These are phyloP conservation scores for Pestalotiopsis sp. DNA, from an alignment of 2,329 filamentous ascomycete species.

Conservation along the genomic window DNA sequence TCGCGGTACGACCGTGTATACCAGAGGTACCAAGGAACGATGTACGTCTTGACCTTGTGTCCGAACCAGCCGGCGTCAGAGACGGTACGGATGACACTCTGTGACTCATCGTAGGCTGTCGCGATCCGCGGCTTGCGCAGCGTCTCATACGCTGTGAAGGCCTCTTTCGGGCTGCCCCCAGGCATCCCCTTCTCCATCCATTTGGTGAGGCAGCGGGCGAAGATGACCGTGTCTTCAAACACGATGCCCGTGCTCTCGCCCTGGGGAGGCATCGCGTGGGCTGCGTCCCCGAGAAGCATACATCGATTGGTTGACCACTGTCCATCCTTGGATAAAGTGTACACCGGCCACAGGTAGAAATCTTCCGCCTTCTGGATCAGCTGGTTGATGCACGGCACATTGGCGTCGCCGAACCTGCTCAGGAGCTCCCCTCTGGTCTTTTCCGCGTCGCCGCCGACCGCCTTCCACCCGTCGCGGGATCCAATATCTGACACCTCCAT, in stretches of 20 bases:
- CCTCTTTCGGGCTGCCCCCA: conserved; percentile 7
- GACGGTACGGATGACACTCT: conserved; percentile 9
- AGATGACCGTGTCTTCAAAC: conserved; percentile 15
- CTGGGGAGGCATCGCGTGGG: conserved; percentile 16
- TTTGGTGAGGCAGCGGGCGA: conserved; percentile 12
- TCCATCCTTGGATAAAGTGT: conserved; percentile 14
- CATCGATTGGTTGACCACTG: conserved; percentile 12
- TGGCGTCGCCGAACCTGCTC: conserved; percentile 13
- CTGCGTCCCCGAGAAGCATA: conserved; percentile 15
- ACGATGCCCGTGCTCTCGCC: conserved; percentile 17
- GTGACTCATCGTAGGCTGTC: conserved; percentile 14
- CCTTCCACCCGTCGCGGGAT: conserved; percentile 15
- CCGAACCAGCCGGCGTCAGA: conserved; percentile 14
- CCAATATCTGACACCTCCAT: conserved; percentile 14
- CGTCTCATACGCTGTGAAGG: conserved; percentile 10
- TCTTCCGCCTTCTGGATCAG: conserved; percentile 10
- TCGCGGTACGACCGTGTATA: conserved; percentile 10
- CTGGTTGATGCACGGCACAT: conserved; percentile 4
- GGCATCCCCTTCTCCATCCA: conserved; percentile 15
- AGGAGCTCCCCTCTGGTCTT: conserved; percentile 12
- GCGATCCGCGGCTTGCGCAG: conserved; percentile 15
- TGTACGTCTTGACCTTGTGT: conserved; percentile 13
- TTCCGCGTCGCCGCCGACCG: conserved; percentile 16
- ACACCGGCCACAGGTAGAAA: conserved; percentile 16
- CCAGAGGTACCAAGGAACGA: conserved; percentile 15